Conservation (phyloP, 345 rosid genomes). For the Pugionium cornutum region DNA sequence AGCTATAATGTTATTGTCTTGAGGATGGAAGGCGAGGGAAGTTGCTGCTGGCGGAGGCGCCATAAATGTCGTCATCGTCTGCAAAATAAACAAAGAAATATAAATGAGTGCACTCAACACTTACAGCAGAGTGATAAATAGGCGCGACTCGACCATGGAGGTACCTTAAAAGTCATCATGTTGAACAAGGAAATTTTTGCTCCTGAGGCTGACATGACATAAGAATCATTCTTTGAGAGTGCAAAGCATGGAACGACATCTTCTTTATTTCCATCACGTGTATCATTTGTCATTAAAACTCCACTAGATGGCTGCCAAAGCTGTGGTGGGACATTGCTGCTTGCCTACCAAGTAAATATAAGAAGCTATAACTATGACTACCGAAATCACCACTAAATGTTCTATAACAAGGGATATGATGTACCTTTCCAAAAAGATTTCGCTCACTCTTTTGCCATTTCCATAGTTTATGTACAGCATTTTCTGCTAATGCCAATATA, state of each 20-base stretch:
- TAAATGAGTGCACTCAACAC: constrained; percentile 7
- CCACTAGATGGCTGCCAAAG: constrained; percentile 72
- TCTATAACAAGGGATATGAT: neutral
- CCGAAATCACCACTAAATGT: constrained; percentile 5
- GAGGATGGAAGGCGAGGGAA: constrained; percentile 83
- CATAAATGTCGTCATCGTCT: constrained; percentile 78
- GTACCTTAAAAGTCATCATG: constrained; percentile 87
- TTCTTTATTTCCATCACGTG: constrained; percentile 48
- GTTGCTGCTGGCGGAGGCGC: constrained; percentile 84
- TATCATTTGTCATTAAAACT: constrained; percentile 62
- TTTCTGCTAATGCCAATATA: constrained; percentile 60
- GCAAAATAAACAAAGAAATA: constrained; percentile 20
- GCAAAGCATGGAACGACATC: constrained; percentile 84
- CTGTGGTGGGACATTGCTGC: constrained; percentile 52
- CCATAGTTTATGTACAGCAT: constrained; percentile 62
- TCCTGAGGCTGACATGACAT: constrained; percentile 88
- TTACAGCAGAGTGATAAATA: neutral
- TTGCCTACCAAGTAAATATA: constrained; percentile 47
- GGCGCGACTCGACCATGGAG: neutral
- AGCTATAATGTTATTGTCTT: constrained; percentile 80
- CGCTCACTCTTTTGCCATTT: constrained; percentile 67
- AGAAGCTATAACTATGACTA: neutral
- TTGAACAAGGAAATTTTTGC: constrained; percentile 84
- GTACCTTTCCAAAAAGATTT: constrained; percentile 57
- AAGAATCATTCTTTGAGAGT: constrained; percentile 85